These are phyloP conservation scores for Diplodia corticola DNA, from an alignment of 2,329 filamentous ascomycete genomes.

Conservation along the genomic window DNA sequence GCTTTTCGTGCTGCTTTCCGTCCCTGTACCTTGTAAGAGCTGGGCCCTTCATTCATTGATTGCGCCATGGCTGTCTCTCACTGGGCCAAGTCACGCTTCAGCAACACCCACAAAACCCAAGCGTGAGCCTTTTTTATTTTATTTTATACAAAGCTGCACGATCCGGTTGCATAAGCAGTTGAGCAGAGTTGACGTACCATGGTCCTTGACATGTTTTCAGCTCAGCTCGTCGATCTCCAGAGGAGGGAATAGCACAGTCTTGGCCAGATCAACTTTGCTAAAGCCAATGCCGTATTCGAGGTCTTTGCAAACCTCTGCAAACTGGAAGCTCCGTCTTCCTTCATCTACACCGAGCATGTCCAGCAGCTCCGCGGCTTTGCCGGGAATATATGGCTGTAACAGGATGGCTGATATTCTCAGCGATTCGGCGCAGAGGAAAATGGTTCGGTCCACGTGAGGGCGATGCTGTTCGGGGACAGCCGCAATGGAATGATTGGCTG, in stretches of 20 bases:
- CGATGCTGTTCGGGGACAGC: constrained; percentile 19
- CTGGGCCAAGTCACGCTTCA: background rate
- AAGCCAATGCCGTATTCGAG: constrained; percentile 68
- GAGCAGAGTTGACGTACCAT: background rate
- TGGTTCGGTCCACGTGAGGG: constrained; percentile 54
- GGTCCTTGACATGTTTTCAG: background rate
- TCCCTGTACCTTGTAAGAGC: background rate
- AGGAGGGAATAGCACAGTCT: constrained; percentile 53
- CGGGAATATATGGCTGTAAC: constrained; percentile 87
- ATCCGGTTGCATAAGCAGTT: background rate
- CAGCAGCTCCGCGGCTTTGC: constrained; percentile 69
- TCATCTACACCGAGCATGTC: constrained; percentile 73
- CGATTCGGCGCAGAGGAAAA: constrained; percentile 74
- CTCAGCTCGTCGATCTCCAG: constrained; percentile 10
- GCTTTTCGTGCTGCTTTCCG: background rate
- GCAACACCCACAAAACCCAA: background rate
- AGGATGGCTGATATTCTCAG: constrained; percentile 80
- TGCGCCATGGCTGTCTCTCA: background rate
- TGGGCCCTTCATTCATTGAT: background rate
- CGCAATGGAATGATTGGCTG: background rate
- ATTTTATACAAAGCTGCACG: background rate
- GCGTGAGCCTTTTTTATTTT: too few relatives aligned
- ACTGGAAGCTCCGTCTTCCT: constrained; percentile 62
- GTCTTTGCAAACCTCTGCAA: constrained; percentile 66
- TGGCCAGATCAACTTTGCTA: constrained; percentile 43